phyloP scores from a whole-genome alignment of 768 basidiomycete species.

The Suillus bovinus region DNA sequence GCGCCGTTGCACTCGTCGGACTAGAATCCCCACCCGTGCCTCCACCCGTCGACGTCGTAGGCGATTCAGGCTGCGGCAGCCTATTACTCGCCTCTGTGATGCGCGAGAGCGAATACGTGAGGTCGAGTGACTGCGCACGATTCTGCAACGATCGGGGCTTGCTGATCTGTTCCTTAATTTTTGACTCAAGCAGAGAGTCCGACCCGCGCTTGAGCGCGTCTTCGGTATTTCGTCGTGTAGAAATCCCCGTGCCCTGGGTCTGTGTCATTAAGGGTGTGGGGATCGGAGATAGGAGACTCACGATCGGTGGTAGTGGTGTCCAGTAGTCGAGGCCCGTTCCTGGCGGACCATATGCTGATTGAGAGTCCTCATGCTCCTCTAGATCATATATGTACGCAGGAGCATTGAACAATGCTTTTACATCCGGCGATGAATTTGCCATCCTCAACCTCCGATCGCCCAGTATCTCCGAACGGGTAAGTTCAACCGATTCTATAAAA shows the following conservation, averaged over 20 bases:
- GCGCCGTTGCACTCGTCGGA: constrained; percentile 75
- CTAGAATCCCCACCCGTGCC: constrained; percentile 78
- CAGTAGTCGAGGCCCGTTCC: constrained; percentile 65
- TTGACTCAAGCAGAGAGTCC: constrained; percentile 81
- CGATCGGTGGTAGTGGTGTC: constrained; percentile 76
- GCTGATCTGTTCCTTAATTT: constrained; percentile 71
- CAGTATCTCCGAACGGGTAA: constrained; percentile 67
- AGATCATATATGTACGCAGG: constrained; percentile 82
- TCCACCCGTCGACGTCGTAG: constrained; percentile 70
- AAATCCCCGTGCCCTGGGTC: constrained; percentile 64
- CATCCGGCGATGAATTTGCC: constrained; percentile 90
- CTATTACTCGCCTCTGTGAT: constrained; percentile 69
- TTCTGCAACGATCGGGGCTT: constrained; percentile 84
- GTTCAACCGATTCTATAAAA: constrained; percentile 68
- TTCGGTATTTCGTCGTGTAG: constrained; percentile 68
- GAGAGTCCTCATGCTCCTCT: constrained; percentile 69
- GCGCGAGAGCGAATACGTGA: constrained; percentile 81
- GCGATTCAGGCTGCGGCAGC: constrained; percentile 73
- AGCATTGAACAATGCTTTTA: constrained; percentile 92
- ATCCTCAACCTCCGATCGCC: constrained; percentile 75
- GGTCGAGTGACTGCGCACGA: constrained; percentile 86
- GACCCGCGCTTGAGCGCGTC: constrained; percentile 81
- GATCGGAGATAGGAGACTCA: constrained; percentile 36
- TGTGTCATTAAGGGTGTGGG: constrained; percentile 15
- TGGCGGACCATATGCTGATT: constrained; percentile 54